Base-by-base conservation (phyloP, 2,329 filamentous ascomycete species). In the Ophiostoma montium region DNA sequence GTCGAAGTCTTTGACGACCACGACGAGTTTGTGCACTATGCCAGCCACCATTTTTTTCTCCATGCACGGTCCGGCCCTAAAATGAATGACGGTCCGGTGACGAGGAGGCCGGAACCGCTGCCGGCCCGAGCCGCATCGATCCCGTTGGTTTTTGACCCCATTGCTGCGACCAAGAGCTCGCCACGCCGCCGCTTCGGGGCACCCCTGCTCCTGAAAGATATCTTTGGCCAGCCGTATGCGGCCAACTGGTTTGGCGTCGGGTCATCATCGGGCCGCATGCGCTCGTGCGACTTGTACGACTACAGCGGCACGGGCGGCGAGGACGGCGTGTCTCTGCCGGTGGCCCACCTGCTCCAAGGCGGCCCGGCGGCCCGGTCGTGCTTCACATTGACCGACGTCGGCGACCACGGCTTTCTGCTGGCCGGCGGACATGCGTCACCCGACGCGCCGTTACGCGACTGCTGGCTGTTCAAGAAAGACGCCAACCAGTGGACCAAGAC, bases 1-100 rank as follows among this genome's bases (percentile, higher is more conserved):
- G 64, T 88, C 15, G 90, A 95, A 59, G 79, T 83, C 1, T 95
- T 96, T 60, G 90, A 96, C 62, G 89, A 95, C 64, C 95, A 87
- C 87, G 90, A 96, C 63, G 90, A 95, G 59, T 88, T 95, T 60
- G 80, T 84, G 2, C 69, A 95, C 1, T 95, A 94, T 62, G 79
- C 77, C 2, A 80, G 80, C 32, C 89, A 95, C 63, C 94, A 95
- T 63, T 84, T 89, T 57, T 66, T 95, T 39, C 70, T 94, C 9
- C 70, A 78, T 46, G 86, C 86, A 10, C 31, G 30, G 12, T 33
- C 32, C 16, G 42, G 42, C 16, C 9, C 11, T 12, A 27, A 31
- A 4, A n/a, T 11, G 15, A n/a, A 16, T 8, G 9, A 11, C 30
- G 4, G n/a, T 3, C 2, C 8, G 2, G 15, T 12, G 16, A 16